Conservation (phyloP, 2,329 filamentous ascomycete species). For the Ophiosphaerella herpotricha region DNA sequence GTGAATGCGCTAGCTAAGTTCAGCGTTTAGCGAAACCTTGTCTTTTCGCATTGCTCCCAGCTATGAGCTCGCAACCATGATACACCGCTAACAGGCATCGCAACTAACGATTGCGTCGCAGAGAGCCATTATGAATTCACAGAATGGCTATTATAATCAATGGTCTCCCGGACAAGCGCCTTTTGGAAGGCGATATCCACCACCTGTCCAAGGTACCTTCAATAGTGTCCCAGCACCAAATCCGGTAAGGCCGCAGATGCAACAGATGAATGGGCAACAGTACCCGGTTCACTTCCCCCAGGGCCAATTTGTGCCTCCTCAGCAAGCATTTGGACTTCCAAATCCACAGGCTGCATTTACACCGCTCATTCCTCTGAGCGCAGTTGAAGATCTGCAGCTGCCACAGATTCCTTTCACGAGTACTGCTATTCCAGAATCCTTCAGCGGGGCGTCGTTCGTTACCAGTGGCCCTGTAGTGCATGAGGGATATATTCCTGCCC, state of each 20-base stretch:
- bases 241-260: constrained; percentile 10
- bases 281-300: constrained; percentile 19
- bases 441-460: constrained; percentile 26
- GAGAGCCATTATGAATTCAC: constrained; percentile 25
- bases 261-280: constrained; percentile 13
- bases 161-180: constrained; percentile 25
- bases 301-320: constrained; percentile 19
- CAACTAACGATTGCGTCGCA: constrained; percentile 13
- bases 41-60: constrained; percentile 10
- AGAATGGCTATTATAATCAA: constrained; percentile 24
- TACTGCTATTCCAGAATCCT: constrained; percentile 22
- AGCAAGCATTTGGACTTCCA: constrained; percentile 23
- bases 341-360: constrained; percentile 21
- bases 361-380: constrained; percentile 27
- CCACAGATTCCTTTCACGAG: constrained; percentile 15
- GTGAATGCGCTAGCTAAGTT: constrained; percentile 4
- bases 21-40: constrained; percentile 1
- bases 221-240: constrained; percentile 16
- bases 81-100: constrained; percentile 17
- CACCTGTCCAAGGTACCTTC: constrained; percentile 26
- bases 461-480: constrained; percentile 40
- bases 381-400: constrained; percentile 26
- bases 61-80: constrained; percentile 19
- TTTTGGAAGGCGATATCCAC: constrained; percentile 21
- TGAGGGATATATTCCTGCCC: constrained; percentile 47